Conservation (phyloP, 345 rosid genomes). For the Euclidium syriacum region DNA sequence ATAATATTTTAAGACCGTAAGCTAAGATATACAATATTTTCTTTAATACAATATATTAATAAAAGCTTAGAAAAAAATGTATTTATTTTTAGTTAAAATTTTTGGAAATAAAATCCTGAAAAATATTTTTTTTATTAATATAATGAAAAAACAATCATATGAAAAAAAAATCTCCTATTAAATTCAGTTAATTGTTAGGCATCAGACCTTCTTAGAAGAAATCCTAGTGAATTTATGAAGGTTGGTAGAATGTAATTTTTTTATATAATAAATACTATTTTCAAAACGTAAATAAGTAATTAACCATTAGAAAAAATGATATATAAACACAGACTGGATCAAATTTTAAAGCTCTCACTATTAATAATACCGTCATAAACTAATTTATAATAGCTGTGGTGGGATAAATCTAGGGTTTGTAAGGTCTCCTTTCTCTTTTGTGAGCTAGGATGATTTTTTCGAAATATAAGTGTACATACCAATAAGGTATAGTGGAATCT, state of each 20-base stretch:
- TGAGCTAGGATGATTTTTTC: background rate
- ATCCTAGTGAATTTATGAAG: no score
- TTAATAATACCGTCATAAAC: background rate
- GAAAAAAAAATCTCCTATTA: no score
- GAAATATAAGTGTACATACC: constrained; percentile 14
- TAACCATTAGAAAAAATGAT: background rate
- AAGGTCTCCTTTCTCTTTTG: background rate
- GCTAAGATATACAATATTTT: background rate
- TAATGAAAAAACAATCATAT: no score
- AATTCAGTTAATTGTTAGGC: no score
- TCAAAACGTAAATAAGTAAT: no score
- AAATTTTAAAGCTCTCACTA: background rate
- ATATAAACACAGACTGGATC: background rate
- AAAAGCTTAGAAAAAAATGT: background rate
- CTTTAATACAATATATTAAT: background rate
- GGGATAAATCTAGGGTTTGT: background rate
- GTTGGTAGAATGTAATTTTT: no score
- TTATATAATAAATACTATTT: background rate
- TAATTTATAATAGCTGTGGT: background rate
- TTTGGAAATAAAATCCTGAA: no score
- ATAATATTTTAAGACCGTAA: background rate
- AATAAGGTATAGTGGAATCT: constrained; percentile 28
- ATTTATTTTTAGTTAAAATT: no score
- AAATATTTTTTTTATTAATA: no score
- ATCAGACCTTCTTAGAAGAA: no score